Evolutionary conservation across 129 eudicot genomes (phyloP), one percentile per base, ranked within the genome.

Genomic region (Centaurea solstitialis): DNA sequence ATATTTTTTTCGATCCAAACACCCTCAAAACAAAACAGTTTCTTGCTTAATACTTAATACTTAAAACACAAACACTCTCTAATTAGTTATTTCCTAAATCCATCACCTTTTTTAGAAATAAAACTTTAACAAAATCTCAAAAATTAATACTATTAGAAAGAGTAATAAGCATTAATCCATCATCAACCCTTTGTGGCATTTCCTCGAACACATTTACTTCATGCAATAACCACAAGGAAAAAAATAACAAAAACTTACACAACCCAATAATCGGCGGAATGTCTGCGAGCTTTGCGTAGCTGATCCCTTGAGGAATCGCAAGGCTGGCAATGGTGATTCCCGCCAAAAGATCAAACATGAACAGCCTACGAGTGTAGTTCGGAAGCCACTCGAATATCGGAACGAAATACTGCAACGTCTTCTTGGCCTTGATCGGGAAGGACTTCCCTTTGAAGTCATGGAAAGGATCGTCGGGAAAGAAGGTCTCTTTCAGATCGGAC

Each of bases 221-320:
- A 23, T 57, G 68, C 17, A 68, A 23, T 23, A 20, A 26, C 4
- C 7, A n/a, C 4, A 71, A n/a, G n/a, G 57, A 35, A 66, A 21
- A 40, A 62, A 83, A 97, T 90, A 89, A 94, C 99, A 94, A 66
- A 61, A 62, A 83, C 99, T 92, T 90, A 94, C 99, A 94, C 12
- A 94, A 88, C 62, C 99, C 99, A 66, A 87, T 79, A 6, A 94
- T 84, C 0, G 99, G 97, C 15, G 94, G 89, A 53, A 94, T 53
- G 41, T 85, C 85, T 50, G 99, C 97, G 17, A 94, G 97, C 57
- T 94, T 94, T 7, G 99, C 99, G 45, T 94, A 94, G 77, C 99
- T 94, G 72, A 94, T 92, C 35, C 99, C 99, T 79, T 94, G 99
- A 11, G 99, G 99, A 64, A 94, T 94, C 35, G 99, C 99, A 38